These are phyloP conservation scores for Acanthamoeba triangularis DNA, from an alignment of 208 protist genomes.

Conservation along the genomic window DNA sequence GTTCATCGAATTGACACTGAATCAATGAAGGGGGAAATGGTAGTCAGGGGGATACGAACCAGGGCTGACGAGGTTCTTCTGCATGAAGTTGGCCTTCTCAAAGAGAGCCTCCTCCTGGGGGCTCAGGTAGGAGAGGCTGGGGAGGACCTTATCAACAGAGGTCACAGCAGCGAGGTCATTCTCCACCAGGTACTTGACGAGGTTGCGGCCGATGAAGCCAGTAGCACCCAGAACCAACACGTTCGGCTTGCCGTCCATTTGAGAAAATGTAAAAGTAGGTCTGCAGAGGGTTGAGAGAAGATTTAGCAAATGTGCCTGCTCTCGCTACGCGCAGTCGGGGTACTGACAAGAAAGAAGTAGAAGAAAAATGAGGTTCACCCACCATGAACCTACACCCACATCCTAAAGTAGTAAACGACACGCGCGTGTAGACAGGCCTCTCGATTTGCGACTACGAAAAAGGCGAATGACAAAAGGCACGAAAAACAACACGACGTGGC, in stretches of 20 bases:
- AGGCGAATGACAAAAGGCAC: too few relatives aligned
- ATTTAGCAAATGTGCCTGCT: too few relatives aligned
- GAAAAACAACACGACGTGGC: too few relatives aligned
- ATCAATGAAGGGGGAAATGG: constrained; percentile 46
- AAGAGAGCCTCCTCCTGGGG: constrained; percentile 87
- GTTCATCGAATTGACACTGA: constrained; percentile 4
- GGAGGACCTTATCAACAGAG: constrained; percentile 91
- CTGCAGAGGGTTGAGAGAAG: background rate
- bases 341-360: background rate
- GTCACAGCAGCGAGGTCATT: constrained; percentile 86
- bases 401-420: too few relatives aligned
- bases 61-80: constrained; percentile 89
- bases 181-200: constrained; percentile 93
- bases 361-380: too few relatives aligned
- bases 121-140: constrained; percentile 83
- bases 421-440: too few relatives aligned
- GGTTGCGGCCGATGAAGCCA: constrained; percentile 95
- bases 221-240: constrained; percentile 88
- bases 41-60: constrained; percentile 44
- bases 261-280: background rate
- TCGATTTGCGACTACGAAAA: too few relatives aligned
- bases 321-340: too few relatives aligned
- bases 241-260: constrained; percentile 77
- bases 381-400: too few relatives aligned
- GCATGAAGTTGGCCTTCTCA: constrained; percentile 89